Conservation (phyloP, 176 grass and related monocot species). For the Cenchrus americanus region DNA sequence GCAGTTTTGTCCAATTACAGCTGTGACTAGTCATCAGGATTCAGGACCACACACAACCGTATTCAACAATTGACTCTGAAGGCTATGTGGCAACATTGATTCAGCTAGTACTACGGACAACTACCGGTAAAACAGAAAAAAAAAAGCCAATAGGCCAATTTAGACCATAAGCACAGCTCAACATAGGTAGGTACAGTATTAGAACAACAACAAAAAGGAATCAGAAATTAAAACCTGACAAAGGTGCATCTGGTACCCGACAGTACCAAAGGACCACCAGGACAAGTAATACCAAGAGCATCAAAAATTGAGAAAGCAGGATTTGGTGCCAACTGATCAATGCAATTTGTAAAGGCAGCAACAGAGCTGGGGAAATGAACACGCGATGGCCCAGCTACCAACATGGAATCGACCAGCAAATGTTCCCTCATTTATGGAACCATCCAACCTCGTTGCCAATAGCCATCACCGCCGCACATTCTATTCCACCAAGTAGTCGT, state of each 20-base stretch:
- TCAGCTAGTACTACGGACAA: not conserved
- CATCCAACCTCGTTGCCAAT: too few species aligned
- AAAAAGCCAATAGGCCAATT: not conserved
- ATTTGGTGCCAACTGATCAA: not conserved
- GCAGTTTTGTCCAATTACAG: conserved; percentile 8
- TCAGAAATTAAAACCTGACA: not conserved
- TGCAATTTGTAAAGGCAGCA: not conserved
- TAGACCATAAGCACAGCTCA: not conserved
- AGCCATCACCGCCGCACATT: not conserved
- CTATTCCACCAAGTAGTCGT: not conserved
- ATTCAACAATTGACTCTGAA: conserved; percentile 16
- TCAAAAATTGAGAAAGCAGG: not conserved
- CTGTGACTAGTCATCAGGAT: not conserved
- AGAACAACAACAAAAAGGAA: not conserved
- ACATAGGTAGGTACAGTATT: not conserved
- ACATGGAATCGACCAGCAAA: not conserved
- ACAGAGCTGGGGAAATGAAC: not conserved
- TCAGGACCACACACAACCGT: not conserved
- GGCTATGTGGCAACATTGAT: conserved; percentile 21
- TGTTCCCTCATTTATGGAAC: too few species aligned
- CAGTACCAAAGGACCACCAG: not conserved
- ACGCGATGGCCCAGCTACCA: not conserved
- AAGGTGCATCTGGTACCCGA: not conserved
- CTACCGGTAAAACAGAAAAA: not conserved
- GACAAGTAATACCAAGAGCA: not conserved